phyloP scores from a whole-genome alignment of 2,329 filamentous ascomycete species.

The Colletotrichum cereale region DNA sequence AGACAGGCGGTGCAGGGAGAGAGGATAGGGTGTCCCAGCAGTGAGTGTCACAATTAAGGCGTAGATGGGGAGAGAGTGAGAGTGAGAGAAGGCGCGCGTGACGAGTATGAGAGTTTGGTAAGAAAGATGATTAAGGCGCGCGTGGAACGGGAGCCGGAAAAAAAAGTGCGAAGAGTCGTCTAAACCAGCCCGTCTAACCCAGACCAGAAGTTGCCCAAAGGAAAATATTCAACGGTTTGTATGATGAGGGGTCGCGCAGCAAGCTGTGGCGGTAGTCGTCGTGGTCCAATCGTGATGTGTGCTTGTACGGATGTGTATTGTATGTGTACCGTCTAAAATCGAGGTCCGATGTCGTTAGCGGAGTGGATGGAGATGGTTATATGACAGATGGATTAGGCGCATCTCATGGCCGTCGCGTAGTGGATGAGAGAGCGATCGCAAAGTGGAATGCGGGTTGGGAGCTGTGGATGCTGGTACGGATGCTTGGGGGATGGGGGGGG shows the following conservation, averaged over 20 bases:
- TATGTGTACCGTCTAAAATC: constrained; percentile 25
- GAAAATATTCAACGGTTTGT: constrained; percentile 43
- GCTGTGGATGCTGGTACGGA: constrained; percentile 11
- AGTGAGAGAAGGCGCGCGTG: neutral
- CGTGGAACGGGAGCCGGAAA: constrained; percentile 36
- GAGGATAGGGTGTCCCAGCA: neutral
- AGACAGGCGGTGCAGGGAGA: constrained; percentile 2
- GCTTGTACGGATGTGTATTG: constrained; percentile 26
- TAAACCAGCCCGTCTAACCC: constrained; percentile 57
- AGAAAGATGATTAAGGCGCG: constrained; percentile 40
- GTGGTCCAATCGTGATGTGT: constrained; percentile 13
- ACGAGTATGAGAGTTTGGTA: constrained; percentile 21
- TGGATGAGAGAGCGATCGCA: constrained; percentile 29
- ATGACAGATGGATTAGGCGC: constrained; percentile 48
- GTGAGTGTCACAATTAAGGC: constrained; percentile 10
- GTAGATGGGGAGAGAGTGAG: constrained; percentile 1
- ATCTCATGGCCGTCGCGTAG: constrained; percentile 49
- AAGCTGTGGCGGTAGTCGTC: constrained; percentile 20
- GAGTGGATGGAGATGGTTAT: constrained; percentile 41
- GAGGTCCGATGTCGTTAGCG: constrained; percentile 38
- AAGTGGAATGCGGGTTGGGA: constrained; percentile 26
- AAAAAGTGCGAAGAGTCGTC: constrained; percentile 45
- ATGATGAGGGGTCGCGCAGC: constrained; percentile 33
- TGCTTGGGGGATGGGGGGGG: constrained; percentile 1
- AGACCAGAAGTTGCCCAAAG: constrained; percentile 47